Evolutionary conservation across 1,284 basidiomycete genomes (phyloP), one percentile per base, ranked within the genome.

Genomic region (Tylopilus sp.): DNA sequence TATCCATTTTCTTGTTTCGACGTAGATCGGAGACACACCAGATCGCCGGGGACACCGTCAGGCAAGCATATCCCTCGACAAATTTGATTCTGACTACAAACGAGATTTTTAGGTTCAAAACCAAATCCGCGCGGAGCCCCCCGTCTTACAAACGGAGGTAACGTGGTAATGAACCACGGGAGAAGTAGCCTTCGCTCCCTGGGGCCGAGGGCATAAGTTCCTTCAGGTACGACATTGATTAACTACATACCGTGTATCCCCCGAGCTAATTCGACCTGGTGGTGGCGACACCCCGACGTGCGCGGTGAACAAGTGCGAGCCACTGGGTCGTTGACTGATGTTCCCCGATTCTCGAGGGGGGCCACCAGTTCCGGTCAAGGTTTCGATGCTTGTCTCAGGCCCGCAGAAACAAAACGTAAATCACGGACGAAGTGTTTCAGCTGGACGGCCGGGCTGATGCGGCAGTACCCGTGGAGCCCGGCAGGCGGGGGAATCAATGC

Each of bases 171-270:
- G 45, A 39, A 56, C 56, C 48, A 43, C 55, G 54, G 63, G 41
- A 8, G n/a, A 52, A 46, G 45, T 57, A 40, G 16, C 25, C 15
- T 35, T 44, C 29, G 33, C 41, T 53, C 63, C 61, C 31, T 61
- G 63, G 60, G 57, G 49, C 60, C 63, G 63, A 61, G 60, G 63
- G 54, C 11, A 53, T 60, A 40, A 0, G 41, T 33, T 25, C 31
- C n/a, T 41, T 16, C 16, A 28, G 54, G 56, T 49, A 49, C 44
- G 52, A 52, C 48, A 48, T 41, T n/a, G 47, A 50, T 52, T 51
- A 25, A 49, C 36, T 38, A 44, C 12, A 6, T 45, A 25, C 25
- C 35, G 30, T 26, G 42, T 21, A 19, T 31, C 42, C 35, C 46
- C 28, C n/a, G 9, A 37, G 41, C 40, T 18, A 12, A 44, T 42